These are phyloP conservation scores for Anthracocystis panici-leucophaei DNA, from an alignment of 1,284 basidiomycete genomes.

Conservation along the genomic window DNA sequence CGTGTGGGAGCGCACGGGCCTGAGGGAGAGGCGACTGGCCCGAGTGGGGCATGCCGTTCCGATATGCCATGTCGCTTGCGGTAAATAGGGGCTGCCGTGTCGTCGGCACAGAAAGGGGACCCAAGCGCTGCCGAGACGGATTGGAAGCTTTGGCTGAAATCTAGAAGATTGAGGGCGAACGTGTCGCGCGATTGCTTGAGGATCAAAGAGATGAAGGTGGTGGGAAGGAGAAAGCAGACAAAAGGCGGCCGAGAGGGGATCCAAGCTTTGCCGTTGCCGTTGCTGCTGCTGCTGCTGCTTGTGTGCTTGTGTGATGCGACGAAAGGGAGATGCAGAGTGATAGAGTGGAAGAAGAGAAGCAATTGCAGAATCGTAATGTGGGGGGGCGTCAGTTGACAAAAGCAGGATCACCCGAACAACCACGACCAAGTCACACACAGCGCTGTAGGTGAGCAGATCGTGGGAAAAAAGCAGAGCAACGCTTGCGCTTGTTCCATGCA, in stretches of 20 bases:
- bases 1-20: constrained; percentile 48
- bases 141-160: neutral
- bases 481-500: constrained; percentile 1
- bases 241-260: neutral
- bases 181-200: neutral
- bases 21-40: constrained; percentile 45
- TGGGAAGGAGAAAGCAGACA: neutral
- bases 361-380: too few relatives aligned
- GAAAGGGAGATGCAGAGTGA: neutral
- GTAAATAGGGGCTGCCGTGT: neutral
- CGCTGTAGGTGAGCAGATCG: neutral
- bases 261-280: neutral
- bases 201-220: neutral
- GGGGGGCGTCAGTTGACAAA: too few relatives aligned
- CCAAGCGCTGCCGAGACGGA: neutral
- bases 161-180: neutral
- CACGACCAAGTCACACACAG: neutral
- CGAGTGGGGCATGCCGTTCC: constrained; percentile 39
- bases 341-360: neutral
- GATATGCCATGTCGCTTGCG: constrained; percentile 37
- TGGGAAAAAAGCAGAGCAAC: neutral
- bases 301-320: constrained; percentile 3
- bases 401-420: neutral
- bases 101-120: neutral
- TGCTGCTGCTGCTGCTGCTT: neutral